These are phyloP conservation scores for Sugiyamaella pinicola DNA, from an alignment of 1,139 yeast genomes.

Conservation along the genomic window DNA sequence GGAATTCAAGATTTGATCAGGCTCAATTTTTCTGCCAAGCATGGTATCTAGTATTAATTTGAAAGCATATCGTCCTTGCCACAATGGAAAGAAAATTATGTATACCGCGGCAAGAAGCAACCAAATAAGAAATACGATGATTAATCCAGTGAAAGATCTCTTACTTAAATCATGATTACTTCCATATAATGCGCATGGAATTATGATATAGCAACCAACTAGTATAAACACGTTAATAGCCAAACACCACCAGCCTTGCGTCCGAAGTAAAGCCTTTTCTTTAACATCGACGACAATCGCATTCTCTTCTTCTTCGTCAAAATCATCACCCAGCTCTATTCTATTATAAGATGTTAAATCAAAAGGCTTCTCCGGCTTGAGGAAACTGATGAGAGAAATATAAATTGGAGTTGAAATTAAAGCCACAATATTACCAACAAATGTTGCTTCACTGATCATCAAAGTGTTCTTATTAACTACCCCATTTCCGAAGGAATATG, in stretches of 20 bases:
- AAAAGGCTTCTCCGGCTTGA: constrained; percentile 62
- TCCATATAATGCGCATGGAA: constrained; percentile 27
- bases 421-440: constrained; percentile 81
- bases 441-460: constrained; percentile 74
- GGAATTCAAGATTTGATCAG: not conserved
- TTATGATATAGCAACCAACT: constrained; percentile 40
- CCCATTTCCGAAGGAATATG: constrained; percentile 41
- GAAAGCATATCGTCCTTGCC: constrained; percentile 17
- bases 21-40: not conserved
- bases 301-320: constrained; percentile 33
- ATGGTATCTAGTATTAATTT: not conserved
- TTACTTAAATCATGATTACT: constrained; percentile 23
- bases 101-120: constrained; percentile 22
- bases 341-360: constrained; percentile 58
- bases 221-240: constrained; percentile 57
- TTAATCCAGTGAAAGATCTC: constrained; percentile 26
- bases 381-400: constrained; percentile 62
- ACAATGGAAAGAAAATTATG: constrained; percentile 22
- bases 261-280: constrained; percentile 22
- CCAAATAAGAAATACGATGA: constrained; percentile 26
- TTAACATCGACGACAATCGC: constrained; percentile 21
- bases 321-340: constrained; percentile 63
- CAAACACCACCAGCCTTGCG: constrained; percentile 47
- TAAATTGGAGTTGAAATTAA: constrained; percentile 66
- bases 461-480: constrained; percentile 64